Evolutionary conservation across 441 rosid genomes (phyloP), one percentile per base, ranked within the genome.

Genomic region (Syzygium syzygioides): DNA sequence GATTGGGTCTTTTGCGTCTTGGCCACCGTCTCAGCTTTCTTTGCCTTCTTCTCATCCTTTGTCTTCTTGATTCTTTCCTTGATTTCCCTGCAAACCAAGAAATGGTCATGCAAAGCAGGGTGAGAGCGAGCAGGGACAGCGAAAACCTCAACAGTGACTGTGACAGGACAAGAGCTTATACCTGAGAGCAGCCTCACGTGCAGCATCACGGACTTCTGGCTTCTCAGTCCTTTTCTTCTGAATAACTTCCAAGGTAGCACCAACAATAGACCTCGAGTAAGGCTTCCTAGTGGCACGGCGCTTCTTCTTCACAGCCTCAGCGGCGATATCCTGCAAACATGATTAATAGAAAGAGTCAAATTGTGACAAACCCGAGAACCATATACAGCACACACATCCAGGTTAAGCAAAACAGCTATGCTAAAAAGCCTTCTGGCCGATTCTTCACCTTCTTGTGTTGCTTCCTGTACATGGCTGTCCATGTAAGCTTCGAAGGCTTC

Each of bases 401-500:
- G 50, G 48, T 32, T 34, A 85, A 59, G 62, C 18, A 55, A 28
- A 59, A 85, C 28, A 37, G 59, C 34, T n/a, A 2, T 6, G 15
- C 59, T 7, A 55, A 34, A 32, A 55, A 52, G 87, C 62, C 18
- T 37, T 54, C 28, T 55, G 64, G 64, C 52, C 30, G 0, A 85
- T 85, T 85, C 66, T 45, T 34, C 62, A 85, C 87, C 87, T 85
- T 85, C 52, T 85, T 85, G 41, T 85, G 87, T 32, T 85, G 87
- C 87, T 85, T 85, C 87, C 87, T 34, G 87, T 85, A 85, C 87
- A 85, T 85, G 45, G 87, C 87, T 30, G 87, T 85, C 87, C 87
- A 85, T 37, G 87, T 85, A 55, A 85, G 87, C 66, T 85, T 85
- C 1, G 66, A 85, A 85, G 87, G 87, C 87, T 85, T 85, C 87